These are phyloP conservation scores for Aschersonia sp. DNA, from an alignment of 2,329 filamentous ascomycete genomes.

Conservation along the genomic window DNA sequence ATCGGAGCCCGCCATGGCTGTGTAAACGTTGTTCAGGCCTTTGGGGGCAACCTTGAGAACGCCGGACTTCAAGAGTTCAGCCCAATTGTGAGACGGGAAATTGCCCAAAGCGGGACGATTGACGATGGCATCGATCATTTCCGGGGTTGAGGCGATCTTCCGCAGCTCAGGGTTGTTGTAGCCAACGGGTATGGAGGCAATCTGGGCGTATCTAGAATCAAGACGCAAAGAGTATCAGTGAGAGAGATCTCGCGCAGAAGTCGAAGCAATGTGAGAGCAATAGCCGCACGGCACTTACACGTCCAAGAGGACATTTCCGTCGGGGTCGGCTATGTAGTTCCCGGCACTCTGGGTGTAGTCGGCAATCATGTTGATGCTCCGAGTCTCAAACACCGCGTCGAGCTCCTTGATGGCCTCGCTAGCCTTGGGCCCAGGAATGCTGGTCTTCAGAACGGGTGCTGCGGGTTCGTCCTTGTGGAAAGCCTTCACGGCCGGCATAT, in stretches of 20 bases:
- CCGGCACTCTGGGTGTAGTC: constrained; percentile 63
- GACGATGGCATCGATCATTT: constrained; percentile 70
- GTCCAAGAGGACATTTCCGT: constrained; percentile 59
- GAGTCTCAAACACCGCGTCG: constrained; percentile 68
- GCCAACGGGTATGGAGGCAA: constrained; percentile 80
- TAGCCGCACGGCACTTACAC: constrained; percentile 33
- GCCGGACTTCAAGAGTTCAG: constrained; percentile 61
- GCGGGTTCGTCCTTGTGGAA: constrained; percentile 36
- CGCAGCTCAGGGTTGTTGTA: constrained; percentile 78
- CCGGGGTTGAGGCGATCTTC: constrained; percentile 54
- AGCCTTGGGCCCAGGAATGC: constrained; percentile 64
- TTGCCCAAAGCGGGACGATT: constrained; percentile 84
- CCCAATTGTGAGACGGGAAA: constrained; percentile 80
- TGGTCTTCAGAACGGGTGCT: constrained; percentile 37
- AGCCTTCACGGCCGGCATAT: constrained; percentile 18
- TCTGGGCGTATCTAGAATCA: constrained; percentile 60
- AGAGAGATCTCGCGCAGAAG: not conserved
- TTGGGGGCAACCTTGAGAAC: constrained; percentile 72
- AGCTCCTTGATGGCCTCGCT: constrained; percentile 56
- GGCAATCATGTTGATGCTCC: constrained; percentile 70
- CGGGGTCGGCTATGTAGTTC: constrained; percentile 66
- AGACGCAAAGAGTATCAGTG: not conserved
- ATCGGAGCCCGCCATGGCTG: constrained; percentile 75
- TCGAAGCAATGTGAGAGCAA: not conserved
- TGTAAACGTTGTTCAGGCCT: constrained; percentile 80